phyloP scores from a whole-genome alignment of 2,329 filamentous ascomycete species.

The Bretziella fagacearum region DNA sequence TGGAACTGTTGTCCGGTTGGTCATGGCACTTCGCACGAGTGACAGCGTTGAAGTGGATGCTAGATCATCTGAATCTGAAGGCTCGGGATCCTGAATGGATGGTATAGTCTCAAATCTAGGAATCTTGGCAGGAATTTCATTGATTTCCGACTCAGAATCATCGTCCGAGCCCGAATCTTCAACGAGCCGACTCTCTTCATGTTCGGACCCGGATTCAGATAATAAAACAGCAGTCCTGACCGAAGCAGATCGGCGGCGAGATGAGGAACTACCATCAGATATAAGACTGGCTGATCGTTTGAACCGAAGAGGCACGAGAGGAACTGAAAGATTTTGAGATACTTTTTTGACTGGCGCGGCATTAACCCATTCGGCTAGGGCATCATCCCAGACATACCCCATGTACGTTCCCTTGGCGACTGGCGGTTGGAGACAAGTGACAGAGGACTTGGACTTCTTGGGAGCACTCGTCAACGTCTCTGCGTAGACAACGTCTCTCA shows the following conservation, averaged over 20 bases:
- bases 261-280: neutral
- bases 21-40: too few relatives aligned
- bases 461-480: slow-evolving; percentile 24
- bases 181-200: neutral
- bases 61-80: neutral
- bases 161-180: too few relatives aligned
- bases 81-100: neutral
- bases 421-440: neutral
- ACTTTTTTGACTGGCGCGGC: neutral
- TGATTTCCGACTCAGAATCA: neutral
- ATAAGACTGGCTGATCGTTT: slow-evolving; percentile 4
- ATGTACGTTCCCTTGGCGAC: slow-evolving; percentile 19
- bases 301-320: neutral
- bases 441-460: neutral
- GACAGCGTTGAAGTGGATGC: too few relatives aligned
- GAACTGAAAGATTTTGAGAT: neutral
- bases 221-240: too few relatives aligned
- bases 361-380: slow-evolving; percentile 26
- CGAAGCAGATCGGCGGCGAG: neutral
- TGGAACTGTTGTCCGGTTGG: too few relatives aligned
- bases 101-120: neutral
- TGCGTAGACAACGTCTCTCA: slow-evolving; percentile 37
- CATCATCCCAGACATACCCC: slow-evolving; percentile 26
- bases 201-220: neutral
- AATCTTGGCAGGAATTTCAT: neutral